Conservation (phyloP, 2,329 filamentous ascomycete genomes). For the Decorospora gaudefroyi region DNA sequence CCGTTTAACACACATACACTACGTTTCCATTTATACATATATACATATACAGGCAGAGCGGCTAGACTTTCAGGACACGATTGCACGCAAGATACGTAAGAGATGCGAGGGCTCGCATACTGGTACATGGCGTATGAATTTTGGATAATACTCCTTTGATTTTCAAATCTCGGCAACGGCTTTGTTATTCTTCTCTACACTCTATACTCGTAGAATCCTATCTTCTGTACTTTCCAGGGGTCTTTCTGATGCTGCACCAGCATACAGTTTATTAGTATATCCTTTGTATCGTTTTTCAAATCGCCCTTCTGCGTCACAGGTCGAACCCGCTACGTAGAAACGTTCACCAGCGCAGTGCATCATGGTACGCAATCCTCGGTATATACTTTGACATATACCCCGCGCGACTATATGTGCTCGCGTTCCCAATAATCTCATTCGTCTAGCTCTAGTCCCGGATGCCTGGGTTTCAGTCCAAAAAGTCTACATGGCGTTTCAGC, state of each 20-base stretch:
- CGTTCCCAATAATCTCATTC: neutral
- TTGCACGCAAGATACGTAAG: constrained; percentile 2
- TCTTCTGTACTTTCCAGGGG: neutral
- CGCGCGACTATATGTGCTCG: neutral
- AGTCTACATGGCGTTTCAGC: constrained; percentile 12
- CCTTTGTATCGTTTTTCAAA: too few relatives aligned
- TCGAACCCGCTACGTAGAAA: too few relatives aligned
- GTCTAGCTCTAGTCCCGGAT: neutral
- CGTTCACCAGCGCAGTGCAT: too few relatives aligned
- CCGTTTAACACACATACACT: too few relatives aligned
- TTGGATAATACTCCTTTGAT: neutral
- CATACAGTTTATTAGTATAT: neutral
- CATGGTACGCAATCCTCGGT: too few relatives aligned
- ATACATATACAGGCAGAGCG: neutral
- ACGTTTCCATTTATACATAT: neutral
- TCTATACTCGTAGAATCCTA: too few relatives aligned
- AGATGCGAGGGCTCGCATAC: neutral
- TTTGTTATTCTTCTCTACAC: neutral
- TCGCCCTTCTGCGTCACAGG: too few relatives aligned
- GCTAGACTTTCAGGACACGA: neutral
- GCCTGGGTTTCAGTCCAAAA: neutral
- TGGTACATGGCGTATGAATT: neutral
- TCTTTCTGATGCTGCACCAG: neutral
- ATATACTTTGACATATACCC: neutral
- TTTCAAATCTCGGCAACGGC: neutral